Base-by-base conservation (phyloP, 1,284 basidiomycete genomes). In the Irpex sp. region DNA sequence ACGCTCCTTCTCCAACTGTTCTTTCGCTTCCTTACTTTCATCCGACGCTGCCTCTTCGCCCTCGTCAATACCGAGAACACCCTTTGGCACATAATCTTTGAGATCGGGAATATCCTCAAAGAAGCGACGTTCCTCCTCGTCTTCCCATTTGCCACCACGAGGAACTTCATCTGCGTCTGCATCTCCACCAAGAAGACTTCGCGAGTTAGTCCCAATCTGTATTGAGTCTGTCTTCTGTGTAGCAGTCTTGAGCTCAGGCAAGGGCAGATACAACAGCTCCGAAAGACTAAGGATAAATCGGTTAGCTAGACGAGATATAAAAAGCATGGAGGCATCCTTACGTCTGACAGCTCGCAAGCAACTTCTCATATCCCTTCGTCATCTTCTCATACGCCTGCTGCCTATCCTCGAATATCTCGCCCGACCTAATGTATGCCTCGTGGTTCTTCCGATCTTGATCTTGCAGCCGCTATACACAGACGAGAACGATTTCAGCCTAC, bases 331-430 rank as follows among this genome's bases (percentile, higher is more conserved):
- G 40, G 15, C 40, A 17, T 60, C 76, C 83, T 68, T 68, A 94
- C 93, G 86, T 88, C 75, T 96, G 93, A 62, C 95, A 94, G 67
- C 87, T 93, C 11, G 89, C 81, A 55, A 95, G 85, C 15, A 98
- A 78, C 65, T 96, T 94, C 77, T 99, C 97, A 70, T 98, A 97
- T 40, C 88, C 86, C 75, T 94, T 96, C 11, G 95, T 94, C 92
- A 98, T 96, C 78, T 95, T 96, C 79, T 99, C 97, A 74, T 98
- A 99, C 11, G 92, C 93, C 76, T 99, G 96, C 74, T 98, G 96
- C 17, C 97, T 88, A 76, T 99, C 97, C 74, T 99, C 97, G 70
- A 99, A 99, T 68, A 99, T 98, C 77, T 99, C 96, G 26, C 97
- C 97, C 0, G 95, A 98, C 47, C 94, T 92, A 71, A 99, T 98